Evolutionary conservation across 2,329 filamentous ascomycete species (phyloP).

Genomic region (Podosphaera fusca): DNA sequence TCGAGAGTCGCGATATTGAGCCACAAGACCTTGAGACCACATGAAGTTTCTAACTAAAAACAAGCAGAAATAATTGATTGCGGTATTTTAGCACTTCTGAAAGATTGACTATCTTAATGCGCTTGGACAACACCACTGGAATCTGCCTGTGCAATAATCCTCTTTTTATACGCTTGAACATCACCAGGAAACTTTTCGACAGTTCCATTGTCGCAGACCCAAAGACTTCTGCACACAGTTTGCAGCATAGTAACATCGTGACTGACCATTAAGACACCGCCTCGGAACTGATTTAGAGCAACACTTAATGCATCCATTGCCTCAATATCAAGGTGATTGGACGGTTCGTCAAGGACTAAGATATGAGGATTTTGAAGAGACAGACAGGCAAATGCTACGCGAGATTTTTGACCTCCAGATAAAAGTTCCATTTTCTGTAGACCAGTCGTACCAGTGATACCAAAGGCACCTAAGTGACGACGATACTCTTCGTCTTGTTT

Average conservation of each 20-base stretch:
- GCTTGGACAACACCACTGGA: conserved; percentile 48
- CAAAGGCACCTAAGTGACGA: conserved; percentile 74
- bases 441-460: conserved; percentile 81
- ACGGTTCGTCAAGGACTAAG: conserved; percentile 91
- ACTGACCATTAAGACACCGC: conserved; percentile 92
- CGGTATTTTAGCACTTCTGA: too few relatives aligned
- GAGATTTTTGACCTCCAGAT: conserved; percentile 93
- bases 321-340: conserved; percentile 96
- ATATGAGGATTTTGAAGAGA: conserved; percentile 90
- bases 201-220: conserved; percentile 86
- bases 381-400: conserved; percentile 93
- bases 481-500: conserved; percentile 93
- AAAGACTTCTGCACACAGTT: conserved; percentile 80
- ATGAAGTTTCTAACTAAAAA: too few relatives aligned
- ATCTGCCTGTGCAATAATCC: conserved; percentile 74
- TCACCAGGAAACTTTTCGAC: conserved; percentile 93
- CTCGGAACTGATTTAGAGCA: conserved; percentile 68
- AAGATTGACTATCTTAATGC: conserved; percentile 7
- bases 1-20: too few relatives aligned
- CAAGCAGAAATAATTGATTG: too few relatives aligned
- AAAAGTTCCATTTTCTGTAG: conserved; percentile 86
- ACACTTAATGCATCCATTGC: conserved; percentile 81
- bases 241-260: conserved; percentile 98
- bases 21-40: too few relatives aligned
- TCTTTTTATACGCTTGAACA: conserved; percentile 93